These are phyloP conservation scores for Aspergillus sp. DNA, from an alignment of 2,329 filamentous ascomycete species.

Conservation along the genomic window DNA sequence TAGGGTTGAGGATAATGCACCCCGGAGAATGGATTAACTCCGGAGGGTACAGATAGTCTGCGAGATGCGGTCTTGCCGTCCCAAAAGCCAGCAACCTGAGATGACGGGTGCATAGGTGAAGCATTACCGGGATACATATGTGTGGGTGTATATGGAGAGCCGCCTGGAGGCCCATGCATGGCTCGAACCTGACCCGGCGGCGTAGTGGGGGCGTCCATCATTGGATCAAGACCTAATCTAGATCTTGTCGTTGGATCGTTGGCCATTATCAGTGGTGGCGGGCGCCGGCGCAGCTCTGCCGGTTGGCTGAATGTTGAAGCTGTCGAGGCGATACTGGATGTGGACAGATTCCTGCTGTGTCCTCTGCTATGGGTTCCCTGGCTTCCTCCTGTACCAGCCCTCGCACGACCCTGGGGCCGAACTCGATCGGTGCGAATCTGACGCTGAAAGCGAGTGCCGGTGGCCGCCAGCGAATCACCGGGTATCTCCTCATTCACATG, in stretches of 20 bases:
- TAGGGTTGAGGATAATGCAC: constrained; percentile 62
- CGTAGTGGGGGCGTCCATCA: constrained; percentile 66
- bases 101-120: constrained; percentile 71
- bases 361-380: constrained; percentile 69
- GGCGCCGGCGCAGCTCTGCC: constrained; percentile 67
- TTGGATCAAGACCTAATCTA: constrained; percentile 44
- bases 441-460: constrained; percentile 85
- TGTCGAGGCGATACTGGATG: constrained; percentile 80
- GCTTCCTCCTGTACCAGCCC: constrained; percentile 75
- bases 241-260: constrained; percentile 61
- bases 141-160: constrained; percentile 80
- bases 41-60: constrained; percentile 78
- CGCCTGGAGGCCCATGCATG: constrained; percentile 66
- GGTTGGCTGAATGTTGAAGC: constrained; percentile 66
- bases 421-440: constrained; percentile 87
- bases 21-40: constrained; percentile 70
- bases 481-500: constrained; percentile 98
- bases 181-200: constrained; percentile 64
- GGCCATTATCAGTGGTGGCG: constrained; percentile 80
- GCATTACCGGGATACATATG: constrained; percentile 74
- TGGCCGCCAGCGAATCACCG: constrained; percentile 86
- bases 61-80: constrained; percentile 68
- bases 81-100: constrained; percentile 72
- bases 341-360: constrained; percentile 80
- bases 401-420: constrained; percentile 69